phyloP scores from a whole-genome alignment of 306 rosid species.

The Trifolium subterraneum region DNA sequence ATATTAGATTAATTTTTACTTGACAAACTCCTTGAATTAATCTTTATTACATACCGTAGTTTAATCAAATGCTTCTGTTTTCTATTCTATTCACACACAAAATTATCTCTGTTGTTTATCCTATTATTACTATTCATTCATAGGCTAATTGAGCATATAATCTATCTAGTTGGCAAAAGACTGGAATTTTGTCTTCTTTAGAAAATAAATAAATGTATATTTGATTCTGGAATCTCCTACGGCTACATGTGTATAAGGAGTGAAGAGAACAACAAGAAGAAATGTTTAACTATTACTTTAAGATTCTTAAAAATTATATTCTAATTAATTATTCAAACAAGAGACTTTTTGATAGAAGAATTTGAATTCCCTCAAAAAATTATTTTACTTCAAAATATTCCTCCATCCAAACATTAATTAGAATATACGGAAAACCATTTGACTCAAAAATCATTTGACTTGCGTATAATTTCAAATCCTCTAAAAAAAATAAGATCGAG shows the following conservation, averaged over 20 bases:
- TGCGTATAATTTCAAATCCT: too few species aligned
- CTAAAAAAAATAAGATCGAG: too few species aligned
- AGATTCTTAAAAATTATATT: too few species aligned
- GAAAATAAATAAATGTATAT: neutral
- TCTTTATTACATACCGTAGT: neutral
- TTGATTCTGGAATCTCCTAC: constrained; percentile 11
- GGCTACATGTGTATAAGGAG: neutral
- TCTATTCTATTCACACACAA: neutral
- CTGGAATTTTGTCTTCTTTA: constrained; percentile 11
- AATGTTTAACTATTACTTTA: too few species aligned
- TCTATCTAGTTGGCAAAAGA: constrained; percentile 28
- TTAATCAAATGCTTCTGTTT: neutral
- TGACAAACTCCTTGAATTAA: neutral
- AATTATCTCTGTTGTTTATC: neutral
- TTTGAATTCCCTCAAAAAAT: too few species aligned
- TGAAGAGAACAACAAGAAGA: neutral
- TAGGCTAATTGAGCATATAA: neutral
- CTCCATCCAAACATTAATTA: too few species aligned
- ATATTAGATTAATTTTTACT: neutral
- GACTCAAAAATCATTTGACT: too few species aligned
- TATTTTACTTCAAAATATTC: too few species aligned
- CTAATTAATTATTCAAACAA: too few species aligned
- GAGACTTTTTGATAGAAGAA: too few species aligned
- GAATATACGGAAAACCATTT: too few species aligned
- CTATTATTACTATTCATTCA: neutral